A percentile compares a stretch with the other conserved stretches of the same genome.
phyloP scores from a whole-genome alignment of 1,284 basidiomycete species.

The Trichosporon sp. region DNA sequence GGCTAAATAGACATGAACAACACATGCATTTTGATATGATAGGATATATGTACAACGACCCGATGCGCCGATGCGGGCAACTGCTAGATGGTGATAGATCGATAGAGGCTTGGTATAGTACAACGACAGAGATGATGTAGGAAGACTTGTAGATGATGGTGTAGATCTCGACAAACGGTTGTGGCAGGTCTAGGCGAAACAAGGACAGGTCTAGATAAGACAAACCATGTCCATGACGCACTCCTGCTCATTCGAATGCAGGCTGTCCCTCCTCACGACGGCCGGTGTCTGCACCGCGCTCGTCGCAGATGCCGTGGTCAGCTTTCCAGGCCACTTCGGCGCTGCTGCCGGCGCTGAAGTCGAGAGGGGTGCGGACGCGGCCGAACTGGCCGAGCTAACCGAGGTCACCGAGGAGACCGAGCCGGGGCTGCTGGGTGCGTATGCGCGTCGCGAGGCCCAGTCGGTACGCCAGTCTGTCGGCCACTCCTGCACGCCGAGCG shows the following conservation, averaged over 20 bases:
- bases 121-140: too few species aligned
- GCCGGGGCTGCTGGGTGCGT: background rate
- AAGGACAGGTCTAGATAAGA: background rate
- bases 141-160: background rate
- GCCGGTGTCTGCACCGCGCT: too few species aligned
- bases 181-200: too few species aligned
- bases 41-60: too few species aligned
- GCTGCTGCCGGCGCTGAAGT: background rate
- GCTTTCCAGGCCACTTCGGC: background rate
- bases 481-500: background rate
- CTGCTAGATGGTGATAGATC: too few species aligned
- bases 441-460: background rate
- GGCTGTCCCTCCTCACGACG: background rate
- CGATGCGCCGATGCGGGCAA: too few species aligned
- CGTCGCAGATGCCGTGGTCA: background rate
- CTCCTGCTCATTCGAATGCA: background rate
- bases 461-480: background rate
- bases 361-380: background rate
- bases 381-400: background rate
- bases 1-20: too few species aligned
- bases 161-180: too few species aligned
- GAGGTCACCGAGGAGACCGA: background rate
- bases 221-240: conserved; percentile 2
- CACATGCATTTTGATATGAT: too few species aligned
- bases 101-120: background rate